phyloP scores from a whole-genome alignment of 768 basidiomycete species.

The Psilocybe tampanensis region DNA sequence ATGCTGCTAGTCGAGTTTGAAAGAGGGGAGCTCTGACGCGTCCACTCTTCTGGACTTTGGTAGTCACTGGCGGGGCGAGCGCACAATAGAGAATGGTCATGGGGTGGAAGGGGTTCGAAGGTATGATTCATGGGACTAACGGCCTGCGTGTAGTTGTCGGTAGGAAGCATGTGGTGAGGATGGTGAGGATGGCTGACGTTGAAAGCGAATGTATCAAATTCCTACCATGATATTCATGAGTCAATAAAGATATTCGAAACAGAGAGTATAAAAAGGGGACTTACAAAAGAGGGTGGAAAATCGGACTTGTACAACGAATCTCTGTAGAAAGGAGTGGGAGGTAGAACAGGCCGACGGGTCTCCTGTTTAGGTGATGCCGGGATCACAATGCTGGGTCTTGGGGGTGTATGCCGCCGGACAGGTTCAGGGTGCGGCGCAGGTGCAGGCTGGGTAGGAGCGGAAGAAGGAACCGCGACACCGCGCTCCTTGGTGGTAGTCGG shows the following conservation, averaged over 20 bases:
- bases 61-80: conserved; percentile 41
- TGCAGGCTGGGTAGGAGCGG: background rate
- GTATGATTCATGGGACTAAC: conserved; percentile 20
- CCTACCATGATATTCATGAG: conserved; percentile 25
- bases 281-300: conserved; percentile 47
- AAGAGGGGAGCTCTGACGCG: conserved; percentile 43
- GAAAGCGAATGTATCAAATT: conserved; percentile 43
- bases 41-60: conserved; percentile 40
- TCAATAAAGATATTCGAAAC: background rate
- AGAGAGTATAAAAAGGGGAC: conserved; percentile 19
- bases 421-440: background rate
- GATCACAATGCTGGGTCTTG: conserved; percentile 2
- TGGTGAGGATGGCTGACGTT: conserved; percentile 26
- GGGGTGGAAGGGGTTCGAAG: conserved; percentile 7
- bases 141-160: conserved; percentile 18
- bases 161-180: conserved; percentile 23
- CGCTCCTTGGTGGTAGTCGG: conserved; percentile 17
- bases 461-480: conserved; percentile 11
- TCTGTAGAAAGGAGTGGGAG: conserved; percentile 22
- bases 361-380: conserved; percentile 3
- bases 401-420: conserved; percentile 1
- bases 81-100: conserved; percentile 28
- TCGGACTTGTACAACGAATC: conserved; percentile 34
- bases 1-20: conserved; percentile 36
- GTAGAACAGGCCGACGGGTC: background rate